phyloP scores from a whole-genome alignment of 495 filamentous ascomycete genomes.

The Aspergillus panamensis region DNA sequence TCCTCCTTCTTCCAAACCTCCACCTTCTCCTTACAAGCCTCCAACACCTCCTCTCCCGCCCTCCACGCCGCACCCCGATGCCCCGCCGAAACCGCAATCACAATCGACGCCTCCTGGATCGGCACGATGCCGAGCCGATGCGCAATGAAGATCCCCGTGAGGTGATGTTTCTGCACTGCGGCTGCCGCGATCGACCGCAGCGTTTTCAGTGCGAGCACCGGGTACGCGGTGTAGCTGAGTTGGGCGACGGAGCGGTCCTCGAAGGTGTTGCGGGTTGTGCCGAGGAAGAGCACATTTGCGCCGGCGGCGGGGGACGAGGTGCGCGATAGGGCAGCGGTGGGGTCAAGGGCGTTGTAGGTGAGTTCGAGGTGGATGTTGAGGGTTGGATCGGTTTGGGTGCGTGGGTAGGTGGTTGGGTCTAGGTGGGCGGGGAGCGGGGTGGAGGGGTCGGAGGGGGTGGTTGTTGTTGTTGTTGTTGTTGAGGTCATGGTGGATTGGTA shows the following conservation, averaged over 20 bases:
- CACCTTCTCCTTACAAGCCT: conserved; percentile 76
- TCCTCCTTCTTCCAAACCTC: conserved; percentile 97
- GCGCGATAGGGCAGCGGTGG: conserved; percentile 55
- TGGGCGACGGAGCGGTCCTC: conserved; percentile 66
- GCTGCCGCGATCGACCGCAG: conserved; percentile 63
- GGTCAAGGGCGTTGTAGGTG: conserved; percentile 61
- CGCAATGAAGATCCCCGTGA: conserved; percentile 70
- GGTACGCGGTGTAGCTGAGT: conserved; percentile 81
- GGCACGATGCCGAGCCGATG: conserved; percentile 87
- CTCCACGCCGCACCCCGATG: conserved; percentile 88
- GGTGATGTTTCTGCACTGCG: conserved; percentile 54
- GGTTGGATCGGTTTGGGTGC: conserved; percentile 26
- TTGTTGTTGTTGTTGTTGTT: conserved; percentile 3
- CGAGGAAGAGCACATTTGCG: conserved; percentile 82
- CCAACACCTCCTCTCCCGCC: conserved; percentile 85
- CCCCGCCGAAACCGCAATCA: conserved; percentile 80
- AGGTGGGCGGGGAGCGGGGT: conserved; percentile 31
- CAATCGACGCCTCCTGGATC: conserved; percentile 85
- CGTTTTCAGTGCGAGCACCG: conserved; percentile 69
- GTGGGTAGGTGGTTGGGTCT: conserved; percentile 43
- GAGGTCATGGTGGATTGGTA: background rate
- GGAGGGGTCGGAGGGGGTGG: background rate
- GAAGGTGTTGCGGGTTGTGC: conserved; percentile 88
- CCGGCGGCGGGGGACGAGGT: conserved; percentile 79
- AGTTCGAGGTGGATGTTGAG: conserved; percentile 42